phyloP scores from a whole-genome alignment of 1,284 basidiomycete species.

The Trichosporon asahii region DNA sequence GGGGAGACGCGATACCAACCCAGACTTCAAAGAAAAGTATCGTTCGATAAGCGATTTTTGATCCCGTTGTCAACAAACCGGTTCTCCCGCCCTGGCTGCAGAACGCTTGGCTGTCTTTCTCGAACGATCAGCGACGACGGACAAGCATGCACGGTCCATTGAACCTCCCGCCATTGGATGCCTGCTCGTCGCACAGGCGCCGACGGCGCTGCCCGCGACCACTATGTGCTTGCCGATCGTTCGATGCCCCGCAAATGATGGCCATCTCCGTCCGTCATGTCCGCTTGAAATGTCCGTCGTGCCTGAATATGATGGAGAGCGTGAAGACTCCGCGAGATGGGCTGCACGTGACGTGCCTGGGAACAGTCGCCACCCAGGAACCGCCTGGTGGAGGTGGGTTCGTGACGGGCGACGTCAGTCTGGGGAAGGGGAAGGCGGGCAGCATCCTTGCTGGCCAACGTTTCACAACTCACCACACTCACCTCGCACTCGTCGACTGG shows the following conservation, averaged over 20 bases:
- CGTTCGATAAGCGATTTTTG: slow-evolving; percentile 9
- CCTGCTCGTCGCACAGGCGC: neutral
- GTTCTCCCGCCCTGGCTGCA: neutral
- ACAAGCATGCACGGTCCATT: too few relatives aligned
- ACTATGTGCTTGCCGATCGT: neutral
- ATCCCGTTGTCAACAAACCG: slow-evolving; percentile 8
- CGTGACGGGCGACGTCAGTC: neutral
- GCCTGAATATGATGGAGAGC: neutral
- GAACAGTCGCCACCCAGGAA: neutral
- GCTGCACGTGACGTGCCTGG: neutral
- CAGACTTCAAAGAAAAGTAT: neutral
- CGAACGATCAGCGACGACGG: neutral
- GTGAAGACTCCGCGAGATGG: neutral
- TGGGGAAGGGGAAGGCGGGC: neutral
- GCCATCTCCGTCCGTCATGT: neutral
- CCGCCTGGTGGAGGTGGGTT: slow-evolving; percentile 3
- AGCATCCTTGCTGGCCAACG: neutral
- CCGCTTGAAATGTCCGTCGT: neutral
- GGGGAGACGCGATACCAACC: neutral
- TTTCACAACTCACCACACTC: neutral
- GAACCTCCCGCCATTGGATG: neutral
- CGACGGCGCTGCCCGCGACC: neutral
- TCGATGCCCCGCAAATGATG: neutral
- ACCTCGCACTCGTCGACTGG: neutral
- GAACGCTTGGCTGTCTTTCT: neutral